These are phyloP conservation scores for Lentinus polychrous DNA, from an alignment of 1,284 basidiomycete species.

Conservation along the genomic window DNA sequence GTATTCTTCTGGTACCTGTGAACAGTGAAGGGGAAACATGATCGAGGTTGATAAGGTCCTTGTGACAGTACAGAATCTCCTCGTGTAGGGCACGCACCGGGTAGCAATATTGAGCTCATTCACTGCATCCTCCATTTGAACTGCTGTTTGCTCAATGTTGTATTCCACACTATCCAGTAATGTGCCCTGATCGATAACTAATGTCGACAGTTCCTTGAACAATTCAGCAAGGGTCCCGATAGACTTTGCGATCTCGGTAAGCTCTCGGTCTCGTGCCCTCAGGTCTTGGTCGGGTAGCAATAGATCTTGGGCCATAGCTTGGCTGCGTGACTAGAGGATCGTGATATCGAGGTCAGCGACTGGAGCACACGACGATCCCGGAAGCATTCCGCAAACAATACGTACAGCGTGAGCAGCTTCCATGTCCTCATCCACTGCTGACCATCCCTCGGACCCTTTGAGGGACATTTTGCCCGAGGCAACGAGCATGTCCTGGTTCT, in stretches of 20 bases:
- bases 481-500: slow-evolving; percentile 86
- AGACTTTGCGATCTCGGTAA: slow-evolving; percentile 88
- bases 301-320: slow-evolving; percentile 31
- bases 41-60: slow-evolving; percentile 5
- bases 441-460: slow-evolving; percentile 73
- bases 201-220: slow-evolving; percentile 88
- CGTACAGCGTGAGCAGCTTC: slow-evolving; percentile 63
- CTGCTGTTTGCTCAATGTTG: slow-evolving; percentile 90
- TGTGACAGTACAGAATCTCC: slow-evolving; percentile 3
- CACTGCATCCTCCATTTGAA: slow-evolving; percentile 78
- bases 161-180: slow-evolving; percentile 95
- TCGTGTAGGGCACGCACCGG: slow-evolving; percentile 38
- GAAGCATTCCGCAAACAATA: slow-evolving; percentile 12
- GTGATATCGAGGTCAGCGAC: not conserved
- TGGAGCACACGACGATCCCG: slow-evolving; percentile 7
- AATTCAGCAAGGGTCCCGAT: slow-evolving; percentile 91
- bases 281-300: slow-evolving; percentile 44
- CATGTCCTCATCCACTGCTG: slow-evolving; percentile 81
- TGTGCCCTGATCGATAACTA: slow-evolving; percentile 98
- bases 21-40: slow-evolving; percentile 1
- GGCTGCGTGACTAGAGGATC: slow-evolving; percentile 29
- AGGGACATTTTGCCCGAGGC: slow-evolving; percentile 81
- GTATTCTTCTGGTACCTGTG: slow-evolving; percentile 88
- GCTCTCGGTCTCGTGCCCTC: slow-evolving; percentile 67
- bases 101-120: slow-evolving; percentile 81